These are phyloP conservation scores for Friedmanniomyces simplex DNA, from an alignment of 495 filamentous ascomycete species.

Conservation along the genomic window DNA sequence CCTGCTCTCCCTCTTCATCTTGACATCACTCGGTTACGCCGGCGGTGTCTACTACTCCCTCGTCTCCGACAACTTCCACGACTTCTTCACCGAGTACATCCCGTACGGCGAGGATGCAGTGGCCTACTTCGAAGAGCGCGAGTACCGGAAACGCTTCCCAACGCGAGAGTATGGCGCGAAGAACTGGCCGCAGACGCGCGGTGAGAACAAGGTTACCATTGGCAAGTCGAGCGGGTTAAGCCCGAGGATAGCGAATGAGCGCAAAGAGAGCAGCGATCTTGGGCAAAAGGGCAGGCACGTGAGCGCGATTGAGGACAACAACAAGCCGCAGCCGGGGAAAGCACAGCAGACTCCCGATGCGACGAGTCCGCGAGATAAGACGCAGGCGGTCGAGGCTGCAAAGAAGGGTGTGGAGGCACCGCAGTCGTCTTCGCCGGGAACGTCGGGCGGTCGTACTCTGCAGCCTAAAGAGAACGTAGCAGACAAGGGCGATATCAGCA, in stretches of 20 bases:
- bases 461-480: slow-evolving; percentile 11
- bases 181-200: slow-evolving; percentile 36
- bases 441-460: not conserved
- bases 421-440: slow-evolving; percentile 2
- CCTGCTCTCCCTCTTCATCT: slow-evolving; percentile 58
- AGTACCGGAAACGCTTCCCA: slow-evolving; percentile 86
- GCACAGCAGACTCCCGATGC: slow-evolving; percentile 5
- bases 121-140: slow-evolving; percentile 92
- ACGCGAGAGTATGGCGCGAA: slow-evolving; percentile 40
- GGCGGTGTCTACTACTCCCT: slow-evolving; percentile 85
- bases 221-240: slow-evolving; percentile 76
- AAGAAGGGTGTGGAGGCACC: slow-evolving; percentile 19
- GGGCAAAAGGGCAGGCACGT: slow-evolving; percentile 25
- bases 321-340: slow-evolving; percentile 8
- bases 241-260: slow-evolving; percentile 61
- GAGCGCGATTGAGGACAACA: slow-evolving; percentile 27
- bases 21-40: slow-evolving; percentile 67
- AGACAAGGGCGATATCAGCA: not conserved
- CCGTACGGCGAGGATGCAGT: slow-evolving; percentile 92
- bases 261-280: slow-evolving; percentile 20
- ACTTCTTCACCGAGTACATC: slow-evolving; percentile 97
- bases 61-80: slow-evolving; percentile 93
- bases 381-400: slow-evolving; percentile 5
- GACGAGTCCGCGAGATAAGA: slow-evolving; percentile 3
- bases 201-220: slow-evolving; percentile 65